Conservation (phyloP, 2,329 filamentous ascomycete genomes). For the Diaporthe australafricana region DNA sequence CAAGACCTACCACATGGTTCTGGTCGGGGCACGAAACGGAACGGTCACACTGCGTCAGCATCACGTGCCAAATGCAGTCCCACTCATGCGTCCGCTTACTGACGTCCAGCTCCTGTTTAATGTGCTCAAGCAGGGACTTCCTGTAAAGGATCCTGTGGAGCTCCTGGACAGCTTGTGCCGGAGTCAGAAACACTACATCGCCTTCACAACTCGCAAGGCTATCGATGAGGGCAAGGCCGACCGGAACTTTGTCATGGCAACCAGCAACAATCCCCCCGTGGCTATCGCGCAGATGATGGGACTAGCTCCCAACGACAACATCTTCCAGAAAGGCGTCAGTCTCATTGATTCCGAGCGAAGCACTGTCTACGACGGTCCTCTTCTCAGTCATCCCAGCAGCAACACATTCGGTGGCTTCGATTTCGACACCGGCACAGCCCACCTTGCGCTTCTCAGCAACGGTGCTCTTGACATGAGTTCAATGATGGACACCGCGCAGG, state of each 20-base stretch:
- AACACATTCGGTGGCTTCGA: constrained; percentile 4
- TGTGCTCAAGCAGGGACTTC: constrained; percentile 3
- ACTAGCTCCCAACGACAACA: not conserved
- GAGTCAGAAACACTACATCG: constrained; percentile 24
- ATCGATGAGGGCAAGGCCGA: not conserved
- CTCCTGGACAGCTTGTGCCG: not conserved
- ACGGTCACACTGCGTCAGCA: not conserved
- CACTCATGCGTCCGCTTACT: not conserved
- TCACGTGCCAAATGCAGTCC: not conserved
- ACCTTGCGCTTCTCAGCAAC: not conserved
- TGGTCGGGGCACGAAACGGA: not conserved
- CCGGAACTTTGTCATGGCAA: not conserved
- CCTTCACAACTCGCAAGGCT: not conserved
- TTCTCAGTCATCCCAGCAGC: not conserved
- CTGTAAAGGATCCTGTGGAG: not conserved
- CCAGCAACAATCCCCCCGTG: constrained; percentile 3
- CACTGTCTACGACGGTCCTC: not conserved
- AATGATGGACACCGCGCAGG: not conserved
- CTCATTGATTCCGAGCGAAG: constrained; percentile 9
- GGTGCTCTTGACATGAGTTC: not conserved
- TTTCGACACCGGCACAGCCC: constrained; percentile 22
- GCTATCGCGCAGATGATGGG: not conserved
- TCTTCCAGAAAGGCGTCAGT: constrained; percentile 15
- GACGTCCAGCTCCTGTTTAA: constrained; percentile 28
- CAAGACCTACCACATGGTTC: not conserved